Evolutionary conservation across 1,284 basidiomycete species (phyloP).

Genomic region (Naganishia cerealis): DNA sequence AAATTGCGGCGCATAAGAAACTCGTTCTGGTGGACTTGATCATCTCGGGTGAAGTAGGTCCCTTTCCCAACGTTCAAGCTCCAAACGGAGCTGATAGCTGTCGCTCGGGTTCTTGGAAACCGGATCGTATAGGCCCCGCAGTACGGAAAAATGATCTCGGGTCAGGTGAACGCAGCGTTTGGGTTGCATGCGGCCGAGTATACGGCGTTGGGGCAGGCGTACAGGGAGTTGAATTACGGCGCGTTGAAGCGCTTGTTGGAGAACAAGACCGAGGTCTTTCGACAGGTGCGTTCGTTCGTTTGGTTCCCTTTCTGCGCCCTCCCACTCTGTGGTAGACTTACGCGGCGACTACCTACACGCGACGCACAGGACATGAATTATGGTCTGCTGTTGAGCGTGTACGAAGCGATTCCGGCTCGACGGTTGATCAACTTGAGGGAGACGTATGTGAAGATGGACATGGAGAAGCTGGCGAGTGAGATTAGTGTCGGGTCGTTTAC

Average conservation of each 20-base stretch:
- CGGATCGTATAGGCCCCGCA: constrained; percentile 1
- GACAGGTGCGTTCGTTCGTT: constrained; percentile 6
- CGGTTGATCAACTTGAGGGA: constrained; percentile 26
- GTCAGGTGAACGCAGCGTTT: constrained; percentile 17
- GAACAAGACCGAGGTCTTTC: not conserved
- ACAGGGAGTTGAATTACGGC: constrained; percentile 4
- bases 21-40: constrained; percentile 32
- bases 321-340: no score
- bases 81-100: not conserved
- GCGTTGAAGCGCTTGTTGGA: constrained; percentile 10
- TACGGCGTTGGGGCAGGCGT: constrained; percentile 16
- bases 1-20: constrained; percentile 30
- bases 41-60: constrained; percentile 27
- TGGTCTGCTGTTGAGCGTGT: constrained; percentile 4
- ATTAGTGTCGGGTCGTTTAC: constrained; percentile 10
- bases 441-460: constrained; percentile 24
- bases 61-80: not conserved
- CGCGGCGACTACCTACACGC: not conserved
- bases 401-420: constrained; percentile 20
- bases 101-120: not conserved
- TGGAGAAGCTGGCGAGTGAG: constrained; percentile 3
- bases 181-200: constrained; percentile 8
- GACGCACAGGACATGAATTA: constrained; percentile 20
- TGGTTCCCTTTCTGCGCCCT: no score
- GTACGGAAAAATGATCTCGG: constrained; percentile 24